phyloP scores from a whole-genome alignment of 495 filamentous ascomycete species.

The Thozetella sp. region DNA sequence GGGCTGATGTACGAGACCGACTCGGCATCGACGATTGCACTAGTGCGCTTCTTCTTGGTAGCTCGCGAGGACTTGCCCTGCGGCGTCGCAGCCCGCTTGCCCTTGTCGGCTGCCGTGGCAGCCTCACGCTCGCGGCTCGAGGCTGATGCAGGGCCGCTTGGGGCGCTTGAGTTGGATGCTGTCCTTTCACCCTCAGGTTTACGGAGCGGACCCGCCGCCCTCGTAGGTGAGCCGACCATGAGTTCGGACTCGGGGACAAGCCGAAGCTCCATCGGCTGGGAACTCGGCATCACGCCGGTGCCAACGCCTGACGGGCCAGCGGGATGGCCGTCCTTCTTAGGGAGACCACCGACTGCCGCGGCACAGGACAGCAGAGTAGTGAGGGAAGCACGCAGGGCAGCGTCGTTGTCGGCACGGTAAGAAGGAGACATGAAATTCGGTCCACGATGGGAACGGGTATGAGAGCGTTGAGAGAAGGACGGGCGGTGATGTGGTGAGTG shows the following conservation, averaged over 20 bases:
- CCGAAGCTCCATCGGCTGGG: slow-evolving; percentile 55
- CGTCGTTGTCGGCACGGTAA: slow-evolving; percentile 86
- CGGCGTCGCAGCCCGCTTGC: slow-evolving; percentile 51
- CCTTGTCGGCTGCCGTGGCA: slow-evolving; percentile 41
- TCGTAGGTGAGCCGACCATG: slow-evolving; percentile 41
- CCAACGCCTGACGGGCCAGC: slow-evolving; percentile 19
- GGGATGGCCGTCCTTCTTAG: slow-evolving; percentile 56
- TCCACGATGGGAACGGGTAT: slow-evolving; percentile 45
- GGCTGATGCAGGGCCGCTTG: slow-evolving; percentile 26
- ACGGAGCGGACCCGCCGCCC: slow-evolving; percentile 7
- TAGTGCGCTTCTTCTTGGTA: slow-evolving; percentile 57
- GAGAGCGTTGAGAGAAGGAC: slow-evolving; percentile 36
- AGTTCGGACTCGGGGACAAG: slow-evolving; percentile 79
- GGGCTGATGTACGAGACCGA: slow-evolving; percentile 52
- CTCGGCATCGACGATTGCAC: slow-evolving; percentile 8
- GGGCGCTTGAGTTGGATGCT: slow-evolving; percentile 31
- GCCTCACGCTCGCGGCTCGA: slow-evolving; percentile 45
- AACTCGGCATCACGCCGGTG: slow-evolving; percentile 41
- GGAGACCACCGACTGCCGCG: slow-evolving; percentile 80
- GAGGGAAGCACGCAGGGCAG: slow-evolving; percentile 85
- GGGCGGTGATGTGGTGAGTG: slow-evolving; percentile 36
- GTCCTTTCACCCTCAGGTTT: slow-evolving; percentile 12
- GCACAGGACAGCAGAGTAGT: slow-evolving; percentile 94
- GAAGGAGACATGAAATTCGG: slow-evolving; percentile 72
- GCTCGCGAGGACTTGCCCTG: slow-evolving; percentile 35